Conservation (phyloP, 192 early-diverging fungal species). For the Backusella macrospora region DNA sequence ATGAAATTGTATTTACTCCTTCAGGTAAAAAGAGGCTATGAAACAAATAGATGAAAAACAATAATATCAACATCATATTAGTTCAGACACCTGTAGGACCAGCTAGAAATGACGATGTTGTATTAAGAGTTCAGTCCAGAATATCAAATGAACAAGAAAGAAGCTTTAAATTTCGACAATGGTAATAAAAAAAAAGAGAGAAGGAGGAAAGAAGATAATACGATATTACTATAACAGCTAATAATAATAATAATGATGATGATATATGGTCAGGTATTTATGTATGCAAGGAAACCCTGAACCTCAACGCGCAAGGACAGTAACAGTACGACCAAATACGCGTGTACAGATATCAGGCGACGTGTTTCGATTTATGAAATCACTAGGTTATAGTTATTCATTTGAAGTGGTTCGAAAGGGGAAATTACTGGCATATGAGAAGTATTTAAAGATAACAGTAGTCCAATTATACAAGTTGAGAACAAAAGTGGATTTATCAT, state of each 20-base stretch:
- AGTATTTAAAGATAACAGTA: slow-evolving; percentile 58
- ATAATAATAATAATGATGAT: not conserved
- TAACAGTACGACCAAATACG: slow-evolving; percentile 65
- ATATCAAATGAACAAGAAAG: slow-evolving; percentile 49
- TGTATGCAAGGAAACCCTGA: slow-evolving; percentile 72
- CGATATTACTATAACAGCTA: not conserved
- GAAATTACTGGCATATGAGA: slow-evolving; percentile 60
- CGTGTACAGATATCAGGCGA: slow-evolving; percentile 68
- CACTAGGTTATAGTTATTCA: slow-evolving; percentile 67
- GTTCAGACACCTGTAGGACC: slow-evolving; percentile 73
- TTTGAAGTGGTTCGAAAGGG: slow-evolving; percentile 71
- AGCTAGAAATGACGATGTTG: slow-evolving; percentile 72
- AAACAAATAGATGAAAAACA: not conserved
- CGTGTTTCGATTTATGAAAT: slow-evolving; percentile 65
- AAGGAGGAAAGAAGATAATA: not conserved
- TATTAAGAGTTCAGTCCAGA: slow-evolving; percentile 61
- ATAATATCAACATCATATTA: slow-evolving; percentile 20
- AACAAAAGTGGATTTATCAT: slow-evolving; percentile 50
- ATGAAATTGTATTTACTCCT: slow-evolving; percentile 72
- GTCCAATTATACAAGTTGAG: slow-evolving; percentile 59
- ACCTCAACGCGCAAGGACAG: slow-evolving; percentile 61
- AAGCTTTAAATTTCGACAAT: slow-evolving; percentile 44
- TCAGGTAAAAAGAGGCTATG: slow-evolving; percentile 39
- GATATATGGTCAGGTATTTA: slow-evolving; percentile 47
- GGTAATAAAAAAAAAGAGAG: slow-evolving; percentile 23